Conservation (phyloP, 2,329 filamentous ascomycete species). For the Cytospora leucostoma region DNA sequence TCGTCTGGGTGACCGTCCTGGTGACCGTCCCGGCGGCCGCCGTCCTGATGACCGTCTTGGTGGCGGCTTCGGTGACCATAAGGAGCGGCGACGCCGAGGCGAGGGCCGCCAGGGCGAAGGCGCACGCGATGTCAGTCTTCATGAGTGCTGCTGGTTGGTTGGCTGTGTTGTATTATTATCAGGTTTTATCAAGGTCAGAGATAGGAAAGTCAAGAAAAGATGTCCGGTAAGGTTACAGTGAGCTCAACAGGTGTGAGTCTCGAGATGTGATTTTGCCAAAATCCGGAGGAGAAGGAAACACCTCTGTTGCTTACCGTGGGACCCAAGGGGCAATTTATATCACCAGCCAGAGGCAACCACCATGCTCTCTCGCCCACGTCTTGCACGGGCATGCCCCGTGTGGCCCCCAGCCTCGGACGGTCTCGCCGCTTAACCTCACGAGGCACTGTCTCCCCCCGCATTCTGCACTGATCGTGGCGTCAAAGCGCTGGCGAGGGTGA, state of each 20-base stretch:
- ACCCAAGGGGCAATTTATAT: not conserved
- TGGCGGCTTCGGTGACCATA: not conserved
- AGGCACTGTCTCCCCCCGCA: not conserved
- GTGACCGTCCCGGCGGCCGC: no score
- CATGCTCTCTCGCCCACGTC: not conserved
- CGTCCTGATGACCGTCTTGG: not conserved
- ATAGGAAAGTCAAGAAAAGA: no score
- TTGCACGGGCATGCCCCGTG: not conserved
- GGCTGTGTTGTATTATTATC: not conserved
- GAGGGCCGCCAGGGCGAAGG: not conserved
- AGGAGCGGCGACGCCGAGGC: not conserved
- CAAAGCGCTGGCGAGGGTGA: not conserved
- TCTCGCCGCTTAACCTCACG: not conserved
- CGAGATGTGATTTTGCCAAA: no score
- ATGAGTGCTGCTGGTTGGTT: not conserved
- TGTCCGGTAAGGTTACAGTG: no score
- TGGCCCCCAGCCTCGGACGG: not conserved
- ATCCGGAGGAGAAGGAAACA: no score
- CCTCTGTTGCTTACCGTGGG: no score
- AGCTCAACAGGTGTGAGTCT: no score
- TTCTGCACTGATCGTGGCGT: not conserved
- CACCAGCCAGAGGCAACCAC: not conserved
- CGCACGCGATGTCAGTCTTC: not conserved
- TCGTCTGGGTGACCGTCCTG: no score
- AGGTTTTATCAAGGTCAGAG: no score